Evolutionary conservation across 257 asterid species (phyloP), one percentile per base, ranked within the genome.

Genomic region (Verbena officinalis): DNA sequence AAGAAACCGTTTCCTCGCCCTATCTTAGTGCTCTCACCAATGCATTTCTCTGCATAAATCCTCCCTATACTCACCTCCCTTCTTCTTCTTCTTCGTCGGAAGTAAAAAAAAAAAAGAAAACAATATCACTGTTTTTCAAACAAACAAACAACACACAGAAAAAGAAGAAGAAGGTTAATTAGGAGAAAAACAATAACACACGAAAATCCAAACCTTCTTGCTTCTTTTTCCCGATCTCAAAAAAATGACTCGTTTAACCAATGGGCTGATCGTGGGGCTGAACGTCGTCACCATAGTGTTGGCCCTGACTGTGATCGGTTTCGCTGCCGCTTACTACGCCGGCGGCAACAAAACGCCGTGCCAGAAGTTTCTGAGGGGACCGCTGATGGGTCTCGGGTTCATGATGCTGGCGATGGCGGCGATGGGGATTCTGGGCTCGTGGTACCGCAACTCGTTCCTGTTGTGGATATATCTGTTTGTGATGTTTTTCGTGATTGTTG

Each of bases 361-460:
- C 74, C 80, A 78, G 39, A 64, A 67, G 22, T 81, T 73, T 6
- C 66, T 83, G 9, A 74, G 75, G 30, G 75, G 44, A 59, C 97
- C 96, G 11, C 72, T 90, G 3, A 48, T 90, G 0, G 33, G 51
- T 1, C 42, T 84, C 9, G 92, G 96, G 5, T 39, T 59, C 16
- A 83, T 74, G 15, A 49, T 87, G 0, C 62, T 83, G 1, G 66
- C 68, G 22, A 62, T 87, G 17, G 80, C 95, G 0, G 19, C 78
- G 8, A 24, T 72, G 5, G 96, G 95, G 0, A 71, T 87, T 49
- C 17, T 76, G 5, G 93, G 91, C 2, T 64, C 95, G 0, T 70
- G 80, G 15, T 74, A 76, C 64, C 55, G 78, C 19, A 16, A 63
- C 5, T 42, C 79, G 0, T 21, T 70, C 10, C 3, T 90, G 19